Evolutionary conservation across 2,329 filamentous ascomycete species (phyloP).

Genomic region (Venturia pyrina): DNA sequence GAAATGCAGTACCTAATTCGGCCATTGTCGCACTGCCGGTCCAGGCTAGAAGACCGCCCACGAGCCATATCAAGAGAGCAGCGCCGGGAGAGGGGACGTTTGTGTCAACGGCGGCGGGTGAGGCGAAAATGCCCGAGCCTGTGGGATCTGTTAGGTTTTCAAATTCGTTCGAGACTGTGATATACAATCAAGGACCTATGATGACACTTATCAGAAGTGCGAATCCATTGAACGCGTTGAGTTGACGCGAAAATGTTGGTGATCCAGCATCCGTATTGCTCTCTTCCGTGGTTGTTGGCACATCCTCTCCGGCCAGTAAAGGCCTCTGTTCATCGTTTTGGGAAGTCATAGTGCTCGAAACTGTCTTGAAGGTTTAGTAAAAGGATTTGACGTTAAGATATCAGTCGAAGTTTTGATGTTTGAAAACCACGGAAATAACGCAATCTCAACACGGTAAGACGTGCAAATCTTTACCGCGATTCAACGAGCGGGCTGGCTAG

Average conservation of each 20-base stretch:
- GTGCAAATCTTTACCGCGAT: not conserved
- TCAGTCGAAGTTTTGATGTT: not conserved
- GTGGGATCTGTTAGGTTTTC: not conserved
- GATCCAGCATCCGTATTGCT: not conserved
- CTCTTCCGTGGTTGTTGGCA: not conserved
- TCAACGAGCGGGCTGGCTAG: not conserved
- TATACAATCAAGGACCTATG: not conserved
- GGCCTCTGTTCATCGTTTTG: conserved; percentile 5
- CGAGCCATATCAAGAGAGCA: conserved; percentile 49
- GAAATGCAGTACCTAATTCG: conserved; percentile 53
- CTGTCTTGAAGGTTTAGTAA: too few species aligned
- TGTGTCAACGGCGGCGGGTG: conserved; percentile 51
- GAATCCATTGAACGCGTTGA: conserved; percentile 10
- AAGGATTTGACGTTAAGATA: not conserved
- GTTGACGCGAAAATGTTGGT: conserved; percentile 4
- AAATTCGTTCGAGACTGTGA: not conserved
- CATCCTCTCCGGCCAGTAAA: not conserved
- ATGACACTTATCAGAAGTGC: conserved; percentile 8
- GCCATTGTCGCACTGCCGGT: conserved; percentile 53
- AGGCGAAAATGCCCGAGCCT: conserved; percentile 55
- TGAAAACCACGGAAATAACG: not conserved
- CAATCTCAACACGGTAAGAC: not conserved
- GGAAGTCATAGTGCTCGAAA: not conserved
- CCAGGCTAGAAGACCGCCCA: conserved; percentile 54
- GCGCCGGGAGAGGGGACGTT: conserved; percentile 53